phyloP scores from a whole-genome alignment of 2,329 filamentous ascomycete species.

The Fusarium albidum region DNA sequence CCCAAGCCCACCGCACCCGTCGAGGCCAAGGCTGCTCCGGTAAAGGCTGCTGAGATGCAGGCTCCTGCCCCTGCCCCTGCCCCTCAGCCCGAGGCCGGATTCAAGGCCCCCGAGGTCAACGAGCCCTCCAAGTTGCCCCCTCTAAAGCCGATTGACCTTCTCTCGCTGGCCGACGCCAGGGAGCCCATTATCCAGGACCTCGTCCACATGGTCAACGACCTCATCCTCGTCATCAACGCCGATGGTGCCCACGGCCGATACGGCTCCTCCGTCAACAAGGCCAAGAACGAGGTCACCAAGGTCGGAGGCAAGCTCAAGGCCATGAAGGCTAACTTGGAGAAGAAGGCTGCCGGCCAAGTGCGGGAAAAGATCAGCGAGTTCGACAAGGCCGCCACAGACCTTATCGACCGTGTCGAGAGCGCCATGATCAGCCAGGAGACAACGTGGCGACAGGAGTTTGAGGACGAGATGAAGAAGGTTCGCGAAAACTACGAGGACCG shows the following conservation, averaged over 20 bases:
- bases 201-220: conserved; percentile 93
- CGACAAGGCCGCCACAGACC: conserved; percentile 83
- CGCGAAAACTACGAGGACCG: conserved; percentile 81
- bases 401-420: conserved; percentile 87
- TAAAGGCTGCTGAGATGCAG: conserved; percentile 47
- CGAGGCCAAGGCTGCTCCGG: conserved; percentile 35
- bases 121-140: conserved; percentile 71
- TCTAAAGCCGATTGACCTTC: conserved; percentile 77
- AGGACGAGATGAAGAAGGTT: conserved; percentile 81
- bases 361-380: conserved; percentile 78
- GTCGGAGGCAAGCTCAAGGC: conserved; percentile 80
- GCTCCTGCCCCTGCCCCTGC: conserved; percentile 37
- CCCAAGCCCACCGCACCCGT: conserved; percentile 37
- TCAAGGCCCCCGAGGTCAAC: conserved; percentile 69
- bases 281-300: conserved; percentile 81
- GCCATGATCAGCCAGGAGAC: conserved; percentile 83
- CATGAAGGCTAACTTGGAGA: conserved; percentile 74
- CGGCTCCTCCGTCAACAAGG: conserved; percentile 79
- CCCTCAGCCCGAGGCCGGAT: conserved; percentile 42
- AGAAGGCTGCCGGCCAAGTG: conserved; percentile 79
- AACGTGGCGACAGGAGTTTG: conserved; percentile 88
- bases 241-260: conserved; percentile 83
- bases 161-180: conserved; percentile 76
- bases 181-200: conserved; percentile 93
- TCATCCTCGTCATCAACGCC: conserved; percentile 92